phyloP scores from a whole-genome alignment of 192 early-diverging fungal species.

The Coemansia sp. region DNA sequence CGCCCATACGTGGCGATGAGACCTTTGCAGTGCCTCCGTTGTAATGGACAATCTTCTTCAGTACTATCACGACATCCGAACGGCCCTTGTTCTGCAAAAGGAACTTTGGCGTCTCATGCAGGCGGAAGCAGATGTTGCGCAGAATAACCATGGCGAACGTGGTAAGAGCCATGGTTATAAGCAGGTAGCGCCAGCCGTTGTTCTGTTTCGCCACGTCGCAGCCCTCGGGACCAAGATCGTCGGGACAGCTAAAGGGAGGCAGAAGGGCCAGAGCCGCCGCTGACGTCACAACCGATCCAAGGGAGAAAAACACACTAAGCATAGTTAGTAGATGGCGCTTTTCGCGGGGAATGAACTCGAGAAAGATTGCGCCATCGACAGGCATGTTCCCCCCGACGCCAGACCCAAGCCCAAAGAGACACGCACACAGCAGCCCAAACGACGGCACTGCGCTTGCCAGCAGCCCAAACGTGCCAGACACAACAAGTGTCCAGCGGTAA shows the following conservation, averaged over 20 bases:
- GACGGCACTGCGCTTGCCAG: constrained; percentile 65
- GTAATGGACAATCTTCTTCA: constrained; percentile 63
- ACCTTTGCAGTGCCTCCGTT: constrained; percentile 55
- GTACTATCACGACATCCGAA: constrained; percentile 65
- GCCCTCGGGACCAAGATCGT: constrained; percentile 23
- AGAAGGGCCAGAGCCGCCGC: constrained; percentile 63
- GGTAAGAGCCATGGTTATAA: constrained; percentile 60
- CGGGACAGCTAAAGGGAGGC: constrained; percentile 68
- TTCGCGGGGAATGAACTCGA: constrained; percentile 79
- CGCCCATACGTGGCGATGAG: constrained; percentile 10
- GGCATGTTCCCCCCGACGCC: constrained; percentile 70
- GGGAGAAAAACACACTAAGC: constrained; percentile 80
- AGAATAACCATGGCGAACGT: constrained; percentile 71
- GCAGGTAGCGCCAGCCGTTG: constrained; percentile 77
- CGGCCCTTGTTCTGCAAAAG: constrained; percentile 63
- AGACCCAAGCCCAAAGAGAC: constrained; percentile 68
- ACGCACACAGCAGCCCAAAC: constrained; percentile 62
- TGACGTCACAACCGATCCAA: constrained; percentile 74
- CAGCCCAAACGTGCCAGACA: constrained; percentile 70
- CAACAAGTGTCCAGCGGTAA: constrained; percentile 72
- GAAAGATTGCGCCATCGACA: constrained; percentile 74
- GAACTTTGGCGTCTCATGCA: constrained; percentile 81
- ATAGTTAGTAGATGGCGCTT: constrained; percentile 80
- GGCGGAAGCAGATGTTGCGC: constrained; percentile 64
- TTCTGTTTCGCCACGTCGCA: constrained; percentile 65